These are phyloP conservation scores for Panaeolus papilionaceus DNA, from an alignment of 768 basidiomycete genomes.

Conservation along the genomic window DNA sequence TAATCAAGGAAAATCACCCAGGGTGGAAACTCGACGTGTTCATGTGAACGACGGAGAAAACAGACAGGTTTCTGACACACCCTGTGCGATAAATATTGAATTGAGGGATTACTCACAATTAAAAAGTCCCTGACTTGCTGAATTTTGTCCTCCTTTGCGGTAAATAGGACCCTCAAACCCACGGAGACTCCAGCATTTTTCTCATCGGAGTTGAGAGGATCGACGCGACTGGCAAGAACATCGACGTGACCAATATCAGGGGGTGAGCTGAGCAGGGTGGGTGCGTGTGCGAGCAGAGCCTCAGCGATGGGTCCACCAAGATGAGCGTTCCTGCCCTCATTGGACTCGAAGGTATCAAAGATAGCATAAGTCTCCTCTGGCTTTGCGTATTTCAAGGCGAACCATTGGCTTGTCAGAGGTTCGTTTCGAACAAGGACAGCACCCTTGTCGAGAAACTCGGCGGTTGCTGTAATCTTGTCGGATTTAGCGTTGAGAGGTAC, in stretches of 20 bases:
- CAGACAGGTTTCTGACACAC: background rate
- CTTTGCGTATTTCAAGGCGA: conserved; percentile 37
- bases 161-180: conserved; percentile 40
- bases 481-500: conserved; percentile 9
- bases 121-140: conserved; percentile 42
- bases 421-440: conserved; percentile 36
- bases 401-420: conserved; percentile 46
- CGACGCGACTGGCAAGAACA: conserved; percentile 40
- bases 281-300: conserved; percentile 39
- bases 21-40: background rate
- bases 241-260: conserved; percentile 35
- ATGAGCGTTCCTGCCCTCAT: conserved; percentile 41
- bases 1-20: conserved; percentile 6
- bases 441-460: conserved; percentile 37
- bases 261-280: conserved; percentile 32
- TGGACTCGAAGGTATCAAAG: conserved; percentile 46
- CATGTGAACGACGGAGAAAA: conserved; percentile 4
- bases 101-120: conserved; percentile 32
- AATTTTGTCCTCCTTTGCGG: conserved; percentile 42
- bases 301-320: conserved; percentile 41
- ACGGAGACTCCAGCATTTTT: conserved; percentile 33
- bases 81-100: conserved; percentile 9
- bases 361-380: conserved; percentile 36
- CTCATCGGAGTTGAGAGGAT: conserved; percentile 18
- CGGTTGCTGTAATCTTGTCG: conserved; percentile 24